phyloP scores from a whole-genome alignment of 2,329 filamentous ascomycete species.

The Claviceps quebecensis region DNA sequence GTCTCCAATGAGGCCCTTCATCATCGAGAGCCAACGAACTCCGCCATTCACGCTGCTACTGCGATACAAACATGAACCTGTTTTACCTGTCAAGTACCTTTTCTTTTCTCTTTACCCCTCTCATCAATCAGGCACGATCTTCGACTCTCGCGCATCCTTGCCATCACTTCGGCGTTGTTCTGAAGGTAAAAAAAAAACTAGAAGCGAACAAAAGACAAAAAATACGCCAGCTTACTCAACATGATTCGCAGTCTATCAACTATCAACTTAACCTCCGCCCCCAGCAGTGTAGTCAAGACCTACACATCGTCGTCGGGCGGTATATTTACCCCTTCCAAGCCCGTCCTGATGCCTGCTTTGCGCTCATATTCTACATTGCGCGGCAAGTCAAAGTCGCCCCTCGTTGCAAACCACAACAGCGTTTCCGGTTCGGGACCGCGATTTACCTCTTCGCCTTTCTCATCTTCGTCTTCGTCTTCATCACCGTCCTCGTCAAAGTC shows the following conservation, averaged over 20 bases:
- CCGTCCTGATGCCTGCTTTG: constrained; percentile 18
- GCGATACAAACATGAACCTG: neutral
- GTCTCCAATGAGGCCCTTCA: too few relatives aligned
- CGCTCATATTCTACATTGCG: constrained; percentile 29
- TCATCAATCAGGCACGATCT: neutral
- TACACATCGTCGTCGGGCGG: constrained; percentile 13
- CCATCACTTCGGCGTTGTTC: neutral
- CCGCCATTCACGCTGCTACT: too few relatives aligned
- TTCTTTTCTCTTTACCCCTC: neutral
- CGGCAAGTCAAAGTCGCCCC: constrained; percentile 31
- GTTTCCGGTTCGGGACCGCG: constrained; percentile 31
- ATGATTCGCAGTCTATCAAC: too few relatives aligned
- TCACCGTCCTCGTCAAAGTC: constrained; percentile 14
- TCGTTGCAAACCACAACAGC: constrained; percentile 30
- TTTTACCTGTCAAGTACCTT: neutral
- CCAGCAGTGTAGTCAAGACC: constrained; percentile 7
- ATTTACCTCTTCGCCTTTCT: constrained; percentile 12
- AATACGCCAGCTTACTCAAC: too few relatives aligned
- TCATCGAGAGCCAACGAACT: too few relatives aligned
- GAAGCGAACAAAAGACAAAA: too few relatives aligned
- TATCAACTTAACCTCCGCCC: too few relatives aligned
- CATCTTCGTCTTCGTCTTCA: neutral
- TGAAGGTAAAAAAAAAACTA: neutral
- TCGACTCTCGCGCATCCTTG: neutral
- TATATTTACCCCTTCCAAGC: constrained; percentile 22